phyloP scores from a whole-genome alignment of 805 yeast species.

The Candida bentonensis region DNA sequence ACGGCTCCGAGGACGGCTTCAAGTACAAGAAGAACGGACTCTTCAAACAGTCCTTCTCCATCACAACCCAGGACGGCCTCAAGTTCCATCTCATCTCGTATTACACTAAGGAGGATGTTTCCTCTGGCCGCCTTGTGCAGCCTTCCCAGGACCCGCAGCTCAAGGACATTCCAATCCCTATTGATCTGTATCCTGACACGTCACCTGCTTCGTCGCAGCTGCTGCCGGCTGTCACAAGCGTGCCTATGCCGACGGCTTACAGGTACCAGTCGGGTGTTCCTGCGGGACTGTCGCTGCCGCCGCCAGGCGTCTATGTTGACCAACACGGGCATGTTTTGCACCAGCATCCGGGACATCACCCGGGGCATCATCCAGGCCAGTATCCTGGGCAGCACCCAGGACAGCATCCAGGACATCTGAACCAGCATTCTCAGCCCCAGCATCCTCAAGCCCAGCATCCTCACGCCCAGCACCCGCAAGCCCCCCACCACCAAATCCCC shows the following conservation, averaged over 20 bases:
- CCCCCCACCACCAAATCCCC: slow-evolving; percentile 3
- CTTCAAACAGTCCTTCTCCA: slow-evolving; percentile 49
- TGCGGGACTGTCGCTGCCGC: slow-evolving; percentile 1
- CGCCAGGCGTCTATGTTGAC: neutral
- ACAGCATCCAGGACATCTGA: slow-evolving; percentile 4
- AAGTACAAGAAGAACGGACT: slow-evolving; percentile 38
- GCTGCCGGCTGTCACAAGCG: slow-evolving; percentile 8
- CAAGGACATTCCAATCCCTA: slow-evolving; percentile 21
- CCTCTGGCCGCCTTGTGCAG: slow-evolving; percentile 19
- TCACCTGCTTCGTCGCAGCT: slow-evolving; percentile 7
- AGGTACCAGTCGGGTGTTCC: neutral
- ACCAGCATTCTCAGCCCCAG: slow-evolving; percentile 6
- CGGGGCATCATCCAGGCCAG: slow-evolving; percentile 7
- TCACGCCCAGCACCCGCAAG: no score
- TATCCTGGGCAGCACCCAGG: slow-evolving; percentile 6
- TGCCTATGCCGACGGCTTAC: neutral
- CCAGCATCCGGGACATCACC: slow-evolving; percentile 6
- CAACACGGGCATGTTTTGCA: slow-evolving; percentile 4
- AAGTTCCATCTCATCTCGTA: slow-evolving; percentile 53
- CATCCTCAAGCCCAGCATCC: no score
- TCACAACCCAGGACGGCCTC: slow-evolving; percentile 36
- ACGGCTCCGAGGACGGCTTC: slow-evolving; percentile 19
- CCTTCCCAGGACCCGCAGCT: slow-evolving; percentile 35
- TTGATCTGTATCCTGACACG: slow-evolving; percentile 24
- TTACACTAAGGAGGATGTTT: slow-evolving; percentile 19